Conservation (phyloP, 306 rosid genomes). For the Lagenaria siceraria region DNA sequence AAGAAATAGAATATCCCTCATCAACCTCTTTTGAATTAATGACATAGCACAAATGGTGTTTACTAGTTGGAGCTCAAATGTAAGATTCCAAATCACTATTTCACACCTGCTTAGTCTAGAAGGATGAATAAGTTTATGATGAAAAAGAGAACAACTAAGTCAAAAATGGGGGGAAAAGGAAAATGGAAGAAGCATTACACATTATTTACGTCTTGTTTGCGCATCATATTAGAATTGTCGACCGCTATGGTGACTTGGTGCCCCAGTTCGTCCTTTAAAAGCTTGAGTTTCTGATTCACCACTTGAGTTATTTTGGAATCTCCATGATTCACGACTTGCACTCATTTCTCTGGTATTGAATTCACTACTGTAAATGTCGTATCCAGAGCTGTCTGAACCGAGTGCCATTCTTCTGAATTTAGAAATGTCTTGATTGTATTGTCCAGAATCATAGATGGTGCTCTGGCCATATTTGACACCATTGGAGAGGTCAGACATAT, state of each 20-base stretch:
- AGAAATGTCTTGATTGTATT: constrained; percentile 46
- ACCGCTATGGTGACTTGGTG: neutral
- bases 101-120: neutral
- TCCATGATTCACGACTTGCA: constrained; percentile 18
- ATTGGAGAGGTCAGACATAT: constrained; percentile 56
- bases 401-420: constrained; percentile 52
- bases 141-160: neutral
- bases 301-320: constrained; percentile 17
- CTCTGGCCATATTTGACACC: constrained; percentile 89
- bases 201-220: neutral
- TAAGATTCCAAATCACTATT: neutral
- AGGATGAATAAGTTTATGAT: neutral
- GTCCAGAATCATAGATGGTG: constrained; percentile 52
- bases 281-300: constrained; percentile 37
- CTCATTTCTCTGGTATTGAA: constrained; percentile 28
- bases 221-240: constrained; percentile 9
- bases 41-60: neutral
- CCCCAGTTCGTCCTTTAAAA: constrained; percentile 10
- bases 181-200: neutral
- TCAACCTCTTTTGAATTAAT: neutral
- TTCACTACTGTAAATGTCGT: constrained; percentile 29
- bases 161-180: neutral
- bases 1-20: neutral
- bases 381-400: constrained; percentile 36
- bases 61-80: neutral